These are phyloP conservation scores for Bruguiera hainesii DNA, from an alignment of 441 rosid species.

Conservation along the genomic window DNA sequence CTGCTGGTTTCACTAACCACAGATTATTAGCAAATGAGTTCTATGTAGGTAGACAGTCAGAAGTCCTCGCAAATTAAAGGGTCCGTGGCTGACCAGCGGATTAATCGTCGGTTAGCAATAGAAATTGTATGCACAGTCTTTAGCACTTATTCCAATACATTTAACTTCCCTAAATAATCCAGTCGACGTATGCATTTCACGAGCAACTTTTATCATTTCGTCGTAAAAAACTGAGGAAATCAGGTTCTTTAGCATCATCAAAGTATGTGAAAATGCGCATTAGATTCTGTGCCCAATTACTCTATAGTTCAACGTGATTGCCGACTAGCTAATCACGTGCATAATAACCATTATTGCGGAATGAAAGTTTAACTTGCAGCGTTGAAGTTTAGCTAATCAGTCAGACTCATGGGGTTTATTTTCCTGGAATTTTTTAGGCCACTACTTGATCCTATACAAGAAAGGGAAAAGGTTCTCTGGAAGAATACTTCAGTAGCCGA, in stretches of 20 bases:
- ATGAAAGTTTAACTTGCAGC: no score
- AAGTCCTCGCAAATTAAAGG: conserved; percentile 9
- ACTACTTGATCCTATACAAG: no score
- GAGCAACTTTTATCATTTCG: no score
- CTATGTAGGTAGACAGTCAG: conserved; percentile 23
- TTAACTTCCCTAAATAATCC: conserved; percentile 11
- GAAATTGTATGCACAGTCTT: no score
- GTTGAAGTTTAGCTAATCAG: no score
- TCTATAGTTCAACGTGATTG: conserved; percentile 12
- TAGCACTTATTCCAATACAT: conserved; percentile 1
- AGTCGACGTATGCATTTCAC: background rate
- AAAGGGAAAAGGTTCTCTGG: no score
- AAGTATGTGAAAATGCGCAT: conserved; percentile 18
- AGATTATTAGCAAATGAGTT: background rate
- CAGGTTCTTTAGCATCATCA: conserved; percentile 25
- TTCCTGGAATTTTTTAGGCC: no score
- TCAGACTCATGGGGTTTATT: no score
- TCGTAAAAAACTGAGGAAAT: background rate
- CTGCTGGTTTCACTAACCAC: background rate
- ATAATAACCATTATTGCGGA: background rate
- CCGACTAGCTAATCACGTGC: conserved; percentile 20
- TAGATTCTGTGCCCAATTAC: conserved; percentile 31
- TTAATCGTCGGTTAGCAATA: no score
- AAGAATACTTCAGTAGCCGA: no score
- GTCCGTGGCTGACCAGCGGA: conserved; percentile 4